Conservation (phyloP, 1,139 yeast genomes). For the Pichia sp. region DNA sequence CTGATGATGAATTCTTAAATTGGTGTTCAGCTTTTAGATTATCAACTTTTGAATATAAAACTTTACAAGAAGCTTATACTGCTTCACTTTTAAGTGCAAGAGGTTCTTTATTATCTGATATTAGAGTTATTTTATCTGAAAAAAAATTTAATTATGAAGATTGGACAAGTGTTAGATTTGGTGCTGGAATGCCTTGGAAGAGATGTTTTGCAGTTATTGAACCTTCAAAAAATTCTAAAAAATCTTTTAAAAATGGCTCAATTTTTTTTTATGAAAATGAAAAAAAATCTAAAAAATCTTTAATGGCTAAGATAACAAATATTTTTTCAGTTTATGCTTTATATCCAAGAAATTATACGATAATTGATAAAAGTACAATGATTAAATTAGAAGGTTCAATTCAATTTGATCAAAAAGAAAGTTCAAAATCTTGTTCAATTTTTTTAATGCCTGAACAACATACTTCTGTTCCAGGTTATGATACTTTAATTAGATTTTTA, state of each 20-base stretch:
- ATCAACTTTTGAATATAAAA: conserved; percentile 69
- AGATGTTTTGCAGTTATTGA: conserved; percentile 90
- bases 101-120: conserved; percentile 82
- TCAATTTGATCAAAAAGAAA: conserved; percentile 45
- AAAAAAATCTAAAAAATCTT: conserved; percentile 60
- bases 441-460: conserved; percentile 95
- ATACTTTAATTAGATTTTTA: conserved; percentile 81
- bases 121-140: conserved; percentile 75
- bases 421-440: conserved; percentile 70
- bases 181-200: conserved; percentile 98
- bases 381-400: conserved; percentile 83
- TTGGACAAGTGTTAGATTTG: conserved; percentile 92
- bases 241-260: conserved; percentile 42
- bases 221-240: conserved; percentile 46
- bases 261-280: conserved; percentile 58
- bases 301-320: conserved; percentile 71
- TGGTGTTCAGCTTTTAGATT: conserved; percentile 86
- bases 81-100: conserved; percentile 87
- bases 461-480: conserved; percentile 90
- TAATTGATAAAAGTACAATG: conserved; percentile 83
- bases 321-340: conserved; percentile 81
- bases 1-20: conserved; percentile 44
- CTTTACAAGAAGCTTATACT: conserved; percentile 90
- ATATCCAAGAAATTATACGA: conserved; percentile 78
- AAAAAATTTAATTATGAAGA: conserved; percentile 85